Base-by-base conservation (phyloP, 805 yeast genomes). In the Myxozyma nipponensis region DNA sequence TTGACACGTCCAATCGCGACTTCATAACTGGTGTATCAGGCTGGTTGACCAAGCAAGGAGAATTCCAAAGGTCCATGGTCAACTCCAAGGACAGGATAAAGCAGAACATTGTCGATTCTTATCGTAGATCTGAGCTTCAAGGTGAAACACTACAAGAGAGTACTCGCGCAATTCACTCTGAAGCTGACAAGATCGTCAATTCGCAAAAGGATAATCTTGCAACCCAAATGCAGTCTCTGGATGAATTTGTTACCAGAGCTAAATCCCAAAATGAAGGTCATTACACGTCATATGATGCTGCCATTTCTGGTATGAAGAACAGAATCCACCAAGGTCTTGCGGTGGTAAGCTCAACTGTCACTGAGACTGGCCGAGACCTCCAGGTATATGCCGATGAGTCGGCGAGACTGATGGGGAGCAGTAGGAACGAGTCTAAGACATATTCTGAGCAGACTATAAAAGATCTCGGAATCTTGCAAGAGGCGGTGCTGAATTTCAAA, bases 241-340 rank as follows among this genome's bases (percentile, higher is more conserved):
- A 55, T 24, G 54, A 35, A 18, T 55, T 53, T 38, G 59, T 55
- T 21, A 38, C 47, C 4, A 44, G 52, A 9, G 59, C 59, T n/a
- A 49, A 54, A n/a, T 49, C 51, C 32, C 54, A 49, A 38, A 54
- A 53, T 36, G 59, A 53, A 39, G 30, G 39, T 18, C 57, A 52
- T 32, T 50, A 55, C 23, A 19, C 22, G 15, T 45, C 44, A n/a
- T 49, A 54, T 21, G 44, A 6, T 2, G 40, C 13, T 18, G 36
- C 48, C 15, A 26, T 52, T 19, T 19, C 24, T 39, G 28, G 32
- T 23, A 49, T 44, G 10, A 21, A 34, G n/a, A 37, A 15, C n/a
- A 45, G 42, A 3, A 19, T 55, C 4, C 40, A 28, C 24, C 39
- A 44, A 7, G 49, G 49, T 15, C 25, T 49, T 5, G 28, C 46